Base-by-base conservation (phyloP, 805 yeast species). In the Saccharomyces jurei region DNA sequence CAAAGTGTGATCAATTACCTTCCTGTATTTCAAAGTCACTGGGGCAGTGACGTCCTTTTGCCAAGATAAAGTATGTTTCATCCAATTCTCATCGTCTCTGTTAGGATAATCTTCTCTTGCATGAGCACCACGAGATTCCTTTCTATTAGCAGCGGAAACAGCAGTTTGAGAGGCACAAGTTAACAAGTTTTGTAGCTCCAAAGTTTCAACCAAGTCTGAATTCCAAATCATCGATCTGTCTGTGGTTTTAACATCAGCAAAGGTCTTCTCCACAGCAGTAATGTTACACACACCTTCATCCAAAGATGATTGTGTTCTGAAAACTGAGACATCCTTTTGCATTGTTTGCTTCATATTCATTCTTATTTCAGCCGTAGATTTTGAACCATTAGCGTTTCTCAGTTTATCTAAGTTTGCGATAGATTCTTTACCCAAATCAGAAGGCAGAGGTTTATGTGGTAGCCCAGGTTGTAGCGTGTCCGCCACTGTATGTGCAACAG, bases 221-320 rank as follows among this genome's bases (percentile, higher is more conserved):
- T 92, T 92, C 99, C 99, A 92, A 70, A 92, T 91, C 97, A 94
- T 89, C 14, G 97, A 89, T 77, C 97, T 84, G 74, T 92, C 99
- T 60, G 91, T 82, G 59, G 96, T 89, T 70, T 87, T 87, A 60
- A 92, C 84, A 66, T 88, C 83, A 48, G 72, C 74, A 68, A 89
- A 86, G 36, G 86, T 73, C 64, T 80, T 76, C 75, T 91, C 97
- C 61, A 92, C 88, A 54, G 73, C 81, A 57, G 76, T 77, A 68
- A 92, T 89, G 64, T 84, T 83, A 63, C 73, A 74, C 50, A 92
- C 97, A 84, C 99, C 97, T 61, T 83, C 87, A 70, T 90, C 96
- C 71, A 92, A 80, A 52, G 95, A 83, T 59, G 82, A 89, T 78
- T 94, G 97, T 56, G 85, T 86, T 81, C 99, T 88, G 81, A 94